A percentile compares a stretch with the other conserved stretches of the same genome.
These are phyloP conservation scores for Microdochium paspali DNA, from an alignment of 2,329 filamentous ascomycete species.

Conservation along the genomic window DNA sequence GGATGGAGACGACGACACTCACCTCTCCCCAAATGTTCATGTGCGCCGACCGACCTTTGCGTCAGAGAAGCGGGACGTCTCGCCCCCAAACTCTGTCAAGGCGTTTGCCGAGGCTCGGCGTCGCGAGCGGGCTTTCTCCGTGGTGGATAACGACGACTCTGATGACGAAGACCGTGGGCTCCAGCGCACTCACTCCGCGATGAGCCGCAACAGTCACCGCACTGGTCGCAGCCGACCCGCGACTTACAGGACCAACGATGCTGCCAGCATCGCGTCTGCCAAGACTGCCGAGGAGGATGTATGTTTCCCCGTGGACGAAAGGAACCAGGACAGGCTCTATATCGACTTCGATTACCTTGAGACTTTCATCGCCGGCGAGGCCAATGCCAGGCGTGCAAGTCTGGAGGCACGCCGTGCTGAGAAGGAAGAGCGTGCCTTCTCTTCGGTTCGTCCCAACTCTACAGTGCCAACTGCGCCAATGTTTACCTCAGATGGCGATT, in stretches of 20 bases:
- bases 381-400: constrained; percentile 37
- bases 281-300: constrained; percentile 79
- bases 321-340: constrained; percentile 61
- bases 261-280: constrained; percentile 50
- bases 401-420: constrained; percentile 29
- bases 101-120: constrained; percentile 89
- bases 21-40: constrained; percentile 30
- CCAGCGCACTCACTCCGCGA: constrained; percentile 61
- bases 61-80: constrained; percentile 60
- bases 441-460: constrained; percentile 44
- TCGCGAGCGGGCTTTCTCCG: constrained; percentile 61
- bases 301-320: constrained; percentile 73
- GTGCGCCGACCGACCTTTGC: constrained; percentile 48
- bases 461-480: constrained; percentile 19
- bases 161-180: constrained; percentile 28
- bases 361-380: constrained; percentile 67
- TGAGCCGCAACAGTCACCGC: constrained; percentile 50
- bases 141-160: constrained; percentile 22
- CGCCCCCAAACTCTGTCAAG: constrained; percentile 94
- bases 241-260: constrained; percentile 49
- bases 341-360: constrained; percentile 93
- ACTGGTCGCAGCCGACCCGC: constrained; percentile 41
- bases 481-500: constrained; percentile 45
- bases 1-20: constrained; percentile 56
- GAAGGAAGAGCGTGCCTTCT: constrained; percentile 42